Evolutionary conservation across 1,139 yeast species (phyloP), one percentile per base, ranked within the genome.

Genomic region (Kurtzmaniella quercitrusa): DNA sequence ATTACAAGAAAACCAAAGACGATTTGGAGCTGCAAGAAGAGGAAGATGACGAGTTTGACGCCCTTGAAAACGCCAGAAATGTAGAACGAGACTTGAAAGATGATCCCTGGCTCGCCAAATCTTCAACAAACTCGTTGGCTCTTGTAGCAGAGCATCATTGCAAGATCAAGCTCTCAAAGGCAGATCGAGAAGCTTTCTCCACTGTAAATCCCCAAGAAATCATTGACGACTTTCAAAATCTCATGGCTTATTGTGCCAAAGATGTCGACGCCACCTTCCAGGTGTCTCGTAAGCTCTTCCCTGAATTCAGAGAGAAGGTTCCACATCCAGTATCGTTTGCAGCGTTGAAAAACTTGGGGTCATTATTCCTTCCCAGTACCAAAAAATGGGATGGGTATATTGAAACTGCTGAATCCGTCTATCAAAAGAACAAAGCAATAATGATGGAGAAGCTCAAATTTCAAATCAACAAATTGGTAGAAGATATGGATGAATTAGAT

Each of bases 271-370:
- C 85, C 1, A 93, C 98, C 0, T 85, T 75, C 56, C 66, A 69
- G 48, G 91, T 93, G 0, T 81, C 85, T 50, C 70, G 75, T 45
- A 79, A 79, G 47, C 76, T 90, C 0, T 77, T 84, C 40, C 96
- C 96, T 0, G 66, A 69, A 29, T 94, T 87, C 56, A 63, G 79
- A 36, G 56, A 67, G 25, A 77, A 81, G 43, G 81, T 91, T 29
- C 96, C 98, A 0, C 98, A 94, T 62, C 98, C 98, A 0, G 96
- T 91, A 1, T 88, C 95, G 19, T 86, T 93, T 68, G 93, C 95
- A 1, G 97, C 96, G 0, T 67, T 93, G 45, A 73, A 85, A 49
- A 85, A 82, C 48, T 70, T 94, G 58, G 84, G 91, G 4, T 73
- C 84, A n/a, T 77, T 87, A 44, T 77, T 91, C 42, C 67, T 94